Evolutionary conservation across 2,329 filamentous ascomycete species (phyloP), one percentile per base, ranked within the genome.

Genomic region (Xylaria sp.): DNA sequence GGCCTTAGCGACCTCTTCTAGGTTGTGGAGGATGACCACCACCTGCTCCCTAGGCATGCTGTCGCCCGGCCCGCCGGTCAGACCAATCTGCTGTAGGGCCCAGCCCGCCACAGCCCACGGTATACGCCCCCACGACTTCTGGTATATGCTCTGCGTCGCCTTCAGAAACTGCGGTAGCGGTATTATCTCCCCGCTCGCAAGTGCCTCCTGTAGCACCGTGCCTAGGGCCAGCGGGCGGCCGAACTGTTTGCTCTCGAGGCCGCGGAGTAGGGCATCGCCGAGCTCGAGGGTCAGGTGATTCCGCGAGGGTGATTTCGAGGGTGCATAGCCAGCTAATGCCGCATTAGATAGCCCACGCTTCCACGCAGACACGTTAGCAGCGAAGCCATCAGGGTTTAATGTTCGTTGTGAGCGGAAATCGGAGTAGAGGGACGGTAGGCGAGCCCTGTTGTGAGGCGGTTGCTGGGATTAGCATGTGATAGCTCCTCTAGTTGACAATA

Each of bases 371-470:
- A 93, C 84, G 78, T 97, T 97, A 51, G 93, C 93, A 21, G 85
- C 82, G 82, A 93, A 97, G 75, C 93, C 93, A 78, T 97, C 93
- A 0, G 93, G 93, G 77, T 97, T 97, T 24, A 92, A 88, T 47
- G 86, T 88, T 74, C 86, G 86, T 73, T 95, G 93, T 4, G 88
- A 81, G 45, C 89, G 85, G 77, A 97, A 97, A 79, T 97, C 94
- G 56, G 93, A 94, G 82, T 97, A 97, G 54, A 97, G 89, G 4
- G 93, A 94, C 12, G 93, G 90, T 12, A 97, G 85, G 58, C 94
- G 92, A 71, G 90, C 87, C 82, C 91, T 93, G 72, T 78, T 80
- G 70, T 32, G n/a, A 51, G 47, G 12, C 36, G 42, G 34, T 5
- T 30, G 19, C 17, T 27, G 14, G 12, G 27, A 36, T 65, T 55